These are phyloP conservation scores for Penicillium hesseltinei DNA, from an alignment of 2,329 filamentous ascomycete genomes.

Conservation along the genomic window DNA sequence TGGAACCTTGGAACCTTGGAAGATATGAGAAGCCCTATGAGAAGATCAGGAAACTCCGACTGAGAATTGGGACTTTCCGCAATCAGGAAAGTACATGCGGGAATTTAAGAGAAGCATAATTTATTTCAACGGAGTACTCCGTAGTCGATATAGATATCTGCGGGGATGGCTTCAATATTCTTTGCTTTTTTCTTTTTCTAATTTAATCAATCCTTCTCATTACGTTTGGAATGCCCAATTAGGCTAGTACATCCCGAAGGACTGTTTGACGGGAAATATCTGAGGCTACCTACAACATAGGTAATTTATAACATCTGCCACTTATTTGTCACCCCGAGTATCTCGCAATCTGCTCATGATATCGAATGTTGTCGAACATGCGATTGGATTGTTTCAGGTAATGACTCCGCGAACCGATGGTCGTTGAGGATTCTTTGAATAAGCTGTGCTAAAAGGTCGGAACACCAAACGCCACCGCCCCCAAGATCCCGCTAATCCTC, in stretches of 20 bases:
- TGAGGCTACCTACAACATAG: too few species aligned
- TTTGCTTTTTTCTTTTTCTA: too few species aligned
- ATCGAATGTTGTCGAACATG: neutral
- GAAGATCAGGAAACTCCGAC: too few species aligned
- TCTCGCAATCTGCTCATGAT: neutral
- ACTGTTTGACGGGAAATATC: neutral
- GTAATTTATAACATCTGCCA: neutral
- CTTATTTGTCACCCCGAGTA: neutral
- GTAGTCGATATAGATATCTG: neutral
- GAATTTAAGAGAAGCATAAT: neutral
- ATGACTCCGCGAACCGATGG: neutral
- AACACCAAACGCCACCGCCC: neutral
- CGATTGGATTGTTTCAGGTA: neutral
- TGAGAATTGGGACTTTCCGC: neutral
- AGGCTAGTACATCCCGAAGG: neutral
- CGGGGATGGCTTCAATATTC: neutral
- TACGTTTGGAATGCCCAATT: neutral
- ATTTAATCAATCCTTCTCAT: neutral
- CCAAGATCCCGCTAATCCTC: too few species aligned
- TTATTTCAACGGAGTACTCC: neutral
- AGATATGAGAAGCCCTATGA: too few species aligned
- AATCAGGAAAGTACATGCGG: constrained; percentile 5
- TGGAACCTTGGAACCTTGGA: too few species aligned
- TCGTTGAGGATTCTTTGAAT: neutral
- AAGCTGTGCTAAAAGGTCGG: neutral